A percentile compares a stretch with the other conserved stretches of the same genome.
Conservation (phyloP, 1,139 yeast genomes). For the Scheffersomyces stambukii region DNA sequence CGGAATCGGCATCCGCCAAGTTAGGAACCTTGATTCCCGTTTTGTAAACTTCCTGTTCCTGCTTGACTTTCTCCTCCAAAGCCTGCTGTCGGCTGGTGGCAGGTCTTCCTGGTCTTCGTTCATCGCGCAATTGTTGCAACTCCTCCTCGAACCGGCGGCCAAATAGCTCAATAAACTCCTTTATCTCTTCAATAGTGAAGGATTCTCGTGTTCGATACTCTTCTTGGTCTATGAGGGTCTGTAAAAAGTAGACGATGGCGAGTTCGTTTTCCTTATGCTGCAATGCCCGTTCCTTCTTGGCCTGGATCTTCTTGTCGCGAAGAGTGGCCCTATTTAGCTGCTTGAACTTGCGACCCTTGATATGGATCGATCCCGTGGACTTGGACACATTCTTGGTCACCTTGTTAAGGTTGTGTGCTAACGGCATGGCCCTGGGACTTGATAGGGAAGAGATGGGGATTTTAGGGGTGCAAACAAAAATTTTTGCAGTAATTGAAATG, state of each 20-base stretch:
- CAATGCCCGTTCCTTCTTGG: constrained; percentile 50
- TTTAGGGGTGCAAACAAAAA: too few relatives aligned
- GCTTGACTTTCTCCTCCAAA: constrained; percentile 57
- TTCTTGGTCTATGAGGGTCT: constrained; percentile 54
- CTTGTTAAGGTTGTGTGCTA: constrained; percentile 68
- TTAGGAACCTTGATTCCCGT: constrained; percentile 79
- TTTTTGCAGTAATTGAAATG: too few relatives aligned
- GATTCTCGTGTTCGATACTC: constrained; percentile 35
- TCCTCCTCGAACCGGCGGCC: constrained; percentile 73
- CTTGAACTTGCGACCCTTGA: constrained; percentile 84
- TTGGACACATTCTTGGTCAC: constrained; percentile 61
- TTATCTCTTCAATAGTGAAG: constrained; percentile 56
- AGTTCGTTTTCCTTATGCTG: constrained; percentile 60
- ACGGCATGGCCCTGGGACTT: constrained; percentile 71
- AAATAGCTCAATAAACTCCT: constrained; percentile 57
- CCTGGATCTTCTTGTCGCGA: constrained; percentile 66
- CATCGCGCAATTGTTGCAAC: constrained; percentile 49
- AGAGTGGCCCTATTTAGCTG: constrained; percentile 82
- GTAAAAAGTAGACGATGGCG: constrained; percentile 57
- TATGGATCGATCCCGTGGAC: constrained; percentile 67
- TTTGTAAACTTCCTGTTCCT: constrained; percentile 56
- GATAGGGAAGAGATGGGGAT: constrained; percentile 1
- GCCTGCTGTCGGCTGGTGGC: constrained; percentile 63
- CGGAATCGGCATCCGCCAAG: constrained; percentile 56
- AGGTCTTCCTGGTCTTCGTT: constrained; percentile 87